Base-by-base conservation (phyloP, 1,139 yeast genomes). In the Debaryomyces sp. region DNA sequence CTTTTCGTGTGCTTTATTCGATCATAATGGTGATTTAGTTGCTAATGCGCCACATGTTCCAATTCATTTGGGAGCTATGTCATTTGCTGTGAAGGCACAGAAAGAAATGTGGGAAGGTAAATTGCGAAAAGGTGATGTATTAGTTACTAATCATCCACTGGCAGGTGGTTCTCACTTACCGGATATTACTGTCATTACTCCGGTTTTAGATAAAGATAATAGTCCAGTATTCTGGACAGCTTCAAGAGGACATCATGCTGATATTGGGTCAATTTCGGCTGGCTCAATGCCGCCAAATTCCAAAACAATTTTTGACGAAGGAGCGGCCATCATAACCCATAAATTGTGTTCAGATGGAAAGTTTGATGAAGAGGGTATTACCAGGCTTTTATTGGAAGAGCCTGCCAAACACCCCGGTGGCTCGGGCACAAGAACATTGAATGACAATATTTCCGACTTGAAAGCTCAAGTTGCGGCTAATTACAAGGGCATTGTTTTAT, bases 21-120 rank as follows among this genome's bases (percentile, higher is more conserved):
- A 86, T 55, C 73, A 80, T 1, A 80, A 82, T 46, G 96, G 96
- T 17, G 89, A 85, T 46, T 73, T 89, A 52, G 90, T 87, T 21
- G 95, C 95, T 5, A 88, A 87, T 67, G 96, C 96, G 0, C 95
- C 95, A 1, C 95, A 89, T 65, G 88, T 89, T 45, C 96, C 96
- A 0, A 92, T 88, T 39, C 96, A 89, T 63, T 70, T 89, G 52
- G 96, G 96, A 2, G 89, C 96, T 3, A 89, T 89, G 96, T 85
- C 92, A 1, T 84, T 87, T 45, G 90, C 92, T n/a, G 89, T 87
- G 8, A 78, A 80, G 46, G 84, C 81, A 8, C 94, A 87, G 64
- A 79, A 80, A 36, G 74, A 82, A 39, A 50, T 81, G 30, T 87
- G 94, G 91, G 68, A 79, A 49, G 87, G 82, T 10, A 70, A 79